phyloP scores from a whole-genome alignment of 1,284 basidiomycete genomes.

The Leccinum fallax region DNA sequence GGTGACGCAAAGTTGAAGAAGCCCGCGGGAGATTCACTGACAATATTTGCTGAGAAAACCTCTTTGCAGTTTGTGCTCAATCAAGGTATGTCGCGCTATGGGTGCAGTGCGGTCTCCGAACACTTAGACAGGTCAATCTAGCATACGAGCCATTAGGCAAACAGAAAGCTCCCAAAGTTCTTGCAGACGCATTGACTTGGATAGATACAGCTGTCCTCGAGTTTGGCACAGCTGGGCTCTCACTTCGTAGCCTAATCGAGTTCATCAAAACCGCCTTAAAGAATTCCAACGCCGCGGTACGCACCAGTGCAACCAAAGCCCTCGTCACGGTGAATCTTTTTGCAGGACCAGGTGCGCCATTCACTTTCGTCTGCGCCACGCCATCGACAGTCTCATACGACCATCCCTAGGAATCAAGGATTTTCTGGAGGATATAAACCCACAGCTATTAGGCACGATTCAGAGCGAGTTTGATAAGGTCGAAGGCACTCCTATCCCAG shows the following conservation, averaged over 20 bases:
- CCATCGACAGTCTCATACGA: slow-evolving; percentile 2
- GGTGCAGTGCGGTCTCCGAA: slow-evolving; percentile 9
- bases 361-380: slow-evolving; percentile 12
- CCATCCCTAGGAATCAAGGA: slow-evolving; percentile 77
- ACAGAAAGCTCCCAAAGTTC: slow-evolving; percentile 96
- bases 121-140: slow-evolving; percentile 37
- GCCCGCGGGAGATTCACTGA: slow-evolving; percentile 88
- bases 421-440: slow-evolving; percentile 92
- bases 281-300: slow-evolving; percentile 93
- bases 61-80: slow-evolving; percentile 90
- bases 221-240: slow-evolving; percentile 89
- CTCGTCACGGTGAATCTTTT: slow-evolving; percentile 92
- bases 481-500: slow-evolving; percentile 78
- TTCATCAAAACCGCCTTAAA: slow-evolving; percentile 88
- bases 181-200: slow-evolving; percentile 92
- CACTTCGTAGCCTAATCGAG: slow-evolving; percentile 85
- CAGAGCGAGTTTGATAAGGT: slow-evolving; percentile 93
- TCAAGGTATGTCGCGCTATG: slow-evolving; percentile 64
- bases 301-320: slow-evolving; percentile 94
- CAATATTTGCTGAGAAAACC: slow-evolving; percentile 87
- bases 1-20: slow-evolving; percentile 98
- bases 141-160: slow-evolving; percentile 91
- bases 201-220: slow-evolving; percentile 88
- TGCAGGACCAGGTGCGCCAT: slow-evolving; percentile 78
- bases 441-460: slow-evolving; percentile 92